Evolutionary conservation across 2,329 filamentous ascomycete genomes (phyloP), one percentile per base, ranked within the genome.

Genomic region (Sclerotinia glacialis): DNA sequence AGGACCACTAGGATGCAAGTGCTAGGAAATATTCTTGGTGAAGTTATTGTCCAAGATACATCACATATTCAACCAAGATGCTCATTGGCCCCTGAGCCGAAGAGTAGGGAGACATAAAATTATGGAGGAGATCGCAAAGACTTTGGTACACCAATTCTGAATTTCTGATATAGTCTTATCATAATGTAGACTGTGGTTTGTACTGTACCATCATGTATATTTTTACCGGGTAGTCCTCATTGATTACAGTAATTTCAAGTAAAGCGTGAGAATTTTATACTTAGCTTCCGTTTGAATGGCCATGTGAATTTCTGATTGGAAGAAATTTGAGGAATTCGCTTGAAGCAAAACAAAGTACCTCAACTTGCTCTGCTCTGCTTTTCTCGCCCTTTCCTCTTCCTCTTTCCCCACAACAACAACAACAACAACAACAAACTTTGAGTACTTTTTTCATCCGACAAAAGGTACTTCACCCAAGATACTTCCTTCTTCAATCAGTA

Each of bases 31-130:
- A 34, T 16, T 49, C 28, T 11, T 47, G 56, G 55, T 37, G 28
- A 49, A 49, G 44, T 60, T 18, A 47, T 18, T 21, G n/a, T 37
- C 44, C 8, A 18, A 47, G 34, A 60, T 18, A 23, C 5, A 49
- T 47, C 44, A 49, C 3, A 23, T 16, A 7, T 60, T 37, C 16
- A n/a, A 47, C 26, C 9, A 31, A 14, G 26, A n/a, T 44, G 26
- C 56, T 60, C 16, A 49, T 60, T 49, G 44, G 56, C 21, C 23
- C 55, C 46, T 28, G 28, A 34, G n/a, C 42, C 28, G 44, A 60
- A 49, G 3, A 37, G 28, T 49, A 49, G 49, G 21, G 44, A 37
- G 56, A 12, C 44, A 21, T 60, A 7, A 21, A 26, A 9, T 12
- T 6, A 49, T 49, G 44, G 23, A 49, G 28, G 21, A 46, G 44